phyloP scores from a whole-genome alignment of 140 eudicot genomes.

The Stevia rebaudiana region DNA sequence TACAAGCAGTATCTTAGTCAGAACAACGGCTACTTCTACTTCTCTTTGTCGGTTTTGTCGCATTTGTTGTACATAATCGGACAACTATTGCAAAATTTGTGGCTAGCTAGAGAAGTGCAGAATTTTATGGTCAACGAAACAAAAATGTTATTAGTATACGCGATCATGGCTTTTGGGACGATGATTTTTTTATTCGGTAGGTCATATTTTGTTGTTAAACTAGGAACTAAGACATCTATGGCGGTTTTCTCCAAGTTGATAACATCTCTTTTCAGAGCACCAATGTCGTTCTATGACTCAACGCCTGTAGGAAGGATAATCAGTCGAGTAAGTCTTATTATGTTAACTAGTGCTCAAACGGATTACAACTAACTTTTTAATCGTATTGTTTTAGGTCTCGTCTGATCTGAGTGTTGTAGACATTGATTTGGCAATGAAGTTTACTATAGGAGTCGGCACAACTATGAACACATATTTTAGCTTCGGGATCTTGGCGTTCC shows the following conservation, averaged over 20 bases:
- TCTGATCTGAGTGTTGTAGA: slow-evolving; percentile 62
- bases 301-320: slow-evolving; percentile 77
- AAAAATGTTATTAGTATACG: slow-evolving; percentile 38
- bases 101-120: slow-evolving; percentile 50
- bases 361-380: slow-evolving; percentile 4
- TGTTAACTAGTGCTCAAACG: slow-evolving; percentile 2
- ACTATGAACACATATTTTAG: slow-evolving; percentile 41
- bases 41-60: slow-evolving; percentile 32
- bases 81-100: slow-evolving; percentile 38
- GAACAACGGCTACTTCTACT: slow-evolving; percentile 49
- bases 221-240: slow-evolving; percentile 44
- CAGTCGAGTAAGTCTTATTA: slow-evolving; percentile 53
- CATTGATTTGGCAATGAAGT: slow-evolving; percentile 49
- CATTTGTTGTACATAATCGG: slow-evolving; percentile 37
- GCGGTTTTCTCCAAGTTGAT: slow-evolving; percentile 42
- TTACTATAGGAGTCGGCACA: slow-evolving; percentile 33
- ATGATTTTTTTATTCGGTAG: slow-evolving; percentile 40
- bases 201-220: slow-evolving; percentile 37
- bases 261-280: slow-evolving; percentile 56
- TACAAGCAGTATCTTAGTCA: slow-evolving; percentile 51
- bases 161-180: slow-evolving; percentile 31
- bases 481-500: slow-evolving; percentile 42
- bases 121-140: slow-evolving; percentile 15
- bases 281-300: slow-evolving; percentile 66
- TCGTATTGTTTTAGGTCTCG: slow-evolving; percentile 37